A percentile compares a stretch with the other conserved stretches of the same genome.
These are phyloP conservation scores for Sonneratia alba DNA, from an alignment of 345 rosid genomes.

Conservation along the genomic window DNA sequence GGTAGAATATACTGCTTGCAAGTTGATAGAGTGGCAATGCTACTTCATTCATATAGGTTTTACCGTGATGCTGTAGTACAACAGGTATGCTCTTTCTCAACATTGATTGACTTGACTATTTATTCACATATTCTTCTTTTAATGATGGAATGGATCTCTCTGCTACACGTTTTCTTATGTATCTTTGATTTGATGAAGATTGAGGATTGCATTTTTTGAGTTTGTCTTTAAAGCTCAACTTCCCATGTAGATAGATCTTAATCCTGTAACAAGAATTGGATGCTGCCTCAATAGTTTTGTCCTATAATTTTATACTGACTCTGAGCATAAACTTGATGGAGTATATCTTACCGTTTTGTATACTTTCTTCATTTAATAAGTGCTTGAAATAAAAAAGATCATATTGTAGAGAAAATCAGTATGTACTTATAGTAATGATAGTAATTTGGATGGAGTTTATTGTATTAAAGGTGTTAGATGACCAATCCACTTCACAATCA, in stretches of 20 bases:
- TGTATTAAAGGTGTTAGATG: background rate
- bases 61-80: slow-evolving; percentile 93
- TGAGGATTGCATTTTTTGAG: background rate
- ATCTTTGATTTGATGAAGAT: background rate
- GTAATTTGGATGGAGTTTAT: background rate
- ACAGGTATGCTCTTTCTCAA: slow-evolving; percentile 38
- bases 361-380: background rate
- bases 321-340: background rate
- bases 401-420: background rate
- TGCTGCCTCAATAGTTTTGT: background rate
- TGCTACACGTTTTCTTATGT: background rate
- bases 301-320: background rate
- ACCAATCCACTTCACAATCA: slow-evolving; percentile 7
- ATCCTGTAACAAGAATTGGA: background rate
- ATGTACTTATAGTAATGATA: background rate
- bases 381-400: slow-evolving; percentile 1
- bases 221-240: background rate
- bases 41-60: slow-evolving; percentile 78
- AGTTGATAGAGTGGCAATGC: slow-evolving; percentile 95
- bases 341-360: background rate
- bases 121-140: background rate
- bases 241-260: background rate
- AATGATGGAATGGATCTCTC: background rate
- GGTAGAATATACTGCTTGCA: slow-evolving; percentile 98
- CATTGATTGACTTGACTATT: background rate